These are phyloP conservation scores for Pleurotus pulmonarius DNA, from an alignment of 768 basidiomycete species.

Conservation along the genomic window DNA sequence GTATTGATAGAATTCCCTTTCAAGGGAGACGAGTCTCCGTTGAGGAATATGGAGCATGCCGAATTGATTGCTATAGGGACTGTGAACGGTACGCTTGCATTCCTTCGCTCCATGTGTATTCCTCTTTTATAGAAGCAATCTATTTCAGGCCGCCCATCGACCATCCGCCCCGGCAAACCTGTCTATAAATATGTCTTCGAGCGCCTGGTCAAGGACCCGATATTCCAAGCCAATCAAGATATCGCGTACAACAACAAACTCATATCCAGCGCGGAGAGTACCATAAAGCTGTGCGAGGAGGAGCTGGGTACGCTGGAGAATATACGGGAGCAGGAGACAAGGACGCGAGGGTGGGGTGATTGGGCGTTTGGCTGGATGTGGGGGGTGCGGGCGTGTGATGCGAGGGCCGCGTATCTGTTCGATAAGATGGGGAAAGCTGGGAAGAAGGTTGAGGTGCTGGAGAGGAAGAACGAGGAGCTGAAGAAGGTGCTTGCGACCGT, in stretches of 20 bases:
- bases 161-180: conserved; percentile 87
- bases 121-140: not conserved
- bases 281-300: conserved; percentile 67
- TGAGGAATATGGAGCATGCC: conserved; percentile 84
- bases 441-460: conserved; percentile 64
- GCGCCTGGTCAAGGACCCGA: conserved; percentile 46
- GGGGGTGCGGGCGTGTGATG: conserved; percentile 46
- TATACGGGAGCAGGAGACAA: conserved; percentile 51
- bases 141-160: conserved; percentile 69
- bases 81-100: conserved; percentile 49
- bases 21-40: conserved; percentile 81
- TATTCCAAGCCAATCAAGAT: conserved; percentile 81
- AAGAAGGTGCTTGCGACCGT: conserved; percentile 52
- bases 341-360: conserved; percentile 22
- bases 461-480: conserved; percentile 65
- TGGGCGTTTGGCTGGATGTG: conserved; percentile 34
- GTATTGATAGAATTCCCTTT: conserved; percentile 81
- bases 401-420: conserved; percentile 64
- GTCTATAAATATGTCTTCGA: conserved; percentile 85
- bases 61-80: conserved; percentile 84
- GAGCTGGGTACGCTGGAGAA: conserved; percentile 69
- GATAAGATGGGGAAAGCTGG: conserved; percentile 73
- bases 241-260: conserved; percentile 74
- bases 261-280: conserved; percentile 55
- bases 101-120: not conserved